Conservation (phyloP, 257 asterid genomes). For the Agastache rugosa region DNA sequence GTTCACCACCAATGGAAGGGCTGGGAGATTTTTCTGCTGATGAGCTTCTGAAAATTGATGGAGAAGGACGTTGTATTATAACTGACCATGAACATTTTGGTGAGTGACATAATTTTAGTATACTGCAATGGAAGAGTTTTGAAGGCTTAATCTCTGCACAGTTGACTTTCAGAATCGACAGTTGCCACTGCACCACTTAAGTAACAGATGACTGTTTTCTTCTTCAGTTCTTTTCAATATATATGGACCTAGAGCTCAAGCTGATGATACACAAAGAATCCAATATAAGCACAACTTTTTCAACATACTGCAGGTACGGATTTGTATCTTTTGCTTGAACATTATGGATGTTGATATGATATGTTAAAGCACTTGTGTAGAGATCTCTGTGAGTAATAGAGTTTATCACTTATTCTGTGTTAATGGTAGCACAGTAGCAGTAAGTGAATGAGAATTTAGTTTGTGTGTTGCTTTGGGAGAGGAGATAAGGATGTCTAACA, state of each 20-base stretch:
- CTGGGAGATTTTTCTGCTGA: constrained; percentile 68
- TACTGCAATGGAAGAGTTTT: constrained; percentile 17
- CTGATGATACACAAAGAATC: constrained; percentile 72
- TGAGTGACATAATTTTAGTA: constrained; percentile 43
- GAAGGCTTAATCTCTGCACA: background rate
- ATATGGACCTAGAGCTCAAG: constrained; percentile 90
- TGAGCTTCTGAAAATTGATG: constrained; percentile 79
- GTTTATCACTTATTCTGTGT: background rate
- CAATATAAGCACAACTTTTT: constrained; percentile 77
- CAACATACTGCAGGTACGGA: constrained; percentile 73
- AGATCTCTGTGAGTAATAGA: background rate
- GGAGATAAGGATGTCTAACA: background rate
- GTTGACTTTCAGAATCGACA: constrained; percentile 5
- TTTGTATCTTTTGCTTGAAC: constrained; percentile 25
- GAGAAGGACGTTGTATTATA: constrained; percentile 95
- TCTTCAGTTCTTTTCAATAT: constrained; percentile 90
- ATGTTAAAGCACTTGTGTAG: background rate
- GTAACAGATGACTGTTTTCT: constrained; percentile 32
- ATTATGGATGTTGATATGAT: constrained; percentile 4
- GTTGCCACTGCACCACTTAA: background rate
- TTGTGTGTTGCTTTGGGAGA: background rate
- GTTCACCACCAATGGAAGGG: constrained; percentile 51
- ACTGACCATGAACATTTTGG: constrained; percentile 94
- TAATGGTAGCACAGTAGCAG: no score
- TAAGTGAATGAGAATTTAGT: background rate